Percentiles rank a stretch among this genome's conserved stretches.
Conservation (phyloP, 2,329 filamentous ascomycete genomes). For the Sporothrix globosa region DNA sequence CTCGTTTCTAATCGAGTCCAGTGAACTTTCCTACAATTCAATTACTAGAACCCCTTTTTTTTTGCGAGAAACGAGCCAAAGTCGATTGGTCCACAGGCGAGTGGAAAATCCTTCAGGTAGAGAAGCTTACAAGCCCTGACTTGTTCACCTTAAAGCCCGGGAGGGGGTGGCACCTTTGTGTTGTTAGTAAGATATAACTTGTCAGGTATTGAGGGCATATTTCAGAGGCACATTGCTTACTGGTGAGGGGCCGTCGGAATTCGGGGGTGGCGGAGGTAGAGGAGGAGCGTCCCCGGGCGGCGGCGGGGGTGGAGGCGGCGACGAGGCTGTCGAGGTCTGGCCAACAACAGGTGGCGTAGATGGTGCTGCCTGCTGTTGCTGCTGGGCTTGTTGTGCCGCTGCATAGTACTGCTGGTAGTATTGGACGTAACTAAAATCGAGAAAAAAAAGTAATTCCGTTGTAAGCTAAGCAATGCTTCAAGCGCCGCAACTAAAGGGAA, state of each 20-base stretch:
- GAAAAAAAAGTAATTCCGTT: not conserved
- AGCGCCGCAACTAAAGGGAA: slow-evolving; percentile 7
- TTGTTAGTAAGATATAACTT: not conserved
- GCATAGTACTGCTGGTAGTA: slow-evolving; percentile 75
- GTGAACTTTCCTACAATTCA: too few species aligned
- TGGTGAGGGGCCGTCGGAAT: slow-evolving; percentile 62
- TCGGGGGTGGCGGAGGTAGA: slow-evolving; percentile 48
- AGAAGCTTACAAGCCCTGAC: too few species aligned
- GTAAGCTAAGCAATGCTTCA: not conserved
- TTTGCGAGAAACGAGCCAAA: not conserved
- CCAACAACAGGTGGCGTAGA: slow-evolving; percentile 28
- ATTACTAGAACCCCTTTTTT: too few species aligned
- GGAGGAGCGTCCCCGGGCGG: slow-evolving; percentile 44
- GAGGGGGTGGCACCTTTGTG: not conserved
- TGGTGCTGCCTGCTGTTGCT: slow-evolving; percentile 50
- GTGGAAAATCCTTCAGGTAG: not conserved
- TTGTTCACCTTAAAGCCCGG: not conserved
- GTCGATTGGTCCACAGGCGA: not conserved
- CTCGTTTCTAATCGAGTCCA: too few species aligned
- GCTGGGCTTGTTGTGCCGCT: slow-evolving; percentile 57
- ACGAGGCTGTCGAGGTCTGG: not conserved
- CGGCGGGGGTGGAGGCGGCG: slow-evolving; percentile 49
- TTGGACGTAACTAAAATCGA: slow-evolving; percentile 58
- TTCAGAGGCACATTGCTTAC: slow-evolving; percentile 55
- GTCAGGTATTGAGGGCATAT: not conserved